phyloP scores from a whole-genome alignment of 345 rosid genomes.

The Murraya paniculata region DNA sequence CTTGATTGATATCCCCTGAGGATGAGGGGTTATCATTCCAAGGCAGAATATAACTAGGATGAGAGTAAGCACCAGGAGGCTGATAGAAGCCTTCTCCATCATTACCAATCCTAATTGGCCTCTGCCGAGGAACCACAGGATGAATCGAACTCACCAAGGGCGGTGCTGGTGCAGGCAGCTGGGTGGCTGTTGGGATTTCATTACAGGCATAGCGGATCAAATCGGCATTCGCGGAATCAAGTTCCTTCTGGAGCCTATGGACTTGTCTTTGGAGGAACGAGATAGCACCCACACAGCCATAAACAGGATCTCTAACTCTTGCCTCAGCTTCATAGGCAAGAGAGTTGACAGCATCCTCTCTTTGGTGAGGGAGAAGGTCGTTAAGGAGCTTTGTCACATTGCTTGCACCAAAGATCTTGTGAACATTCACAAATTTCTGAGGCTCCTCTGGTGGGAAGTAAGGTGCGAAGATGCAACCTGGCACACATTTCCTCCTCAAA shows the following conservation, averaged over 20 bases:
- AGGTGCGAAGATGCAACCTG: constrained; percentile 93
- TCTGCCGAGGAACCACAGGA: constrained; percentile 30
- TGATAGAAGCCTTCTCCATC: constrained; percentile 29
- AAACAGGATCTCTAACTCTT: constrained; percentile 83
- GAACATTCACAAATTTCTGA: constrained; percentile 87
- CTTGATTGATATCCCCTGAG: constrained; percentile 45
- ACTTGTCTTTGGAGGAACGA: constrained; percentile 91
- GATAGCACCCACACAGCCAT: constrained; percentile 89
- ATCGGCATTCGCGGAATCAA: constrained; percentile 79
- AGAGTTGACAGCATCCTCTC: constrained; percentile 94
- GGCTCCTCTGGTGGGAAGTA: constrained; percentile 97
- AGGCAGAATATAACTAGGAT: constrained; percentile 36
- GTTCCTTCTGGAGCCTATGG: constrained; percentile 89
- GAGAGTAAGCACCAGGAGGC: constrained; percentile 22
- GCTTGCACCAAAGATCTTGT: constrained; percentile 97
- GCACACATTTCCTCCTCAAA: constrained; percentile 86
- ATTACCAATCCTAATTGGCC: constrained; percentile 24
- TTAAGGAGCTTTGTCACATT: constrained; percentile 88
- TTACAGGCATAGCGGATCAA: constrained; percentile 60
- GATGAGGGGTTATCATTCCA: constrained; percentile 44
- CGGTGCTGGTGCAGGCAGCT: constrained; percentile 29
- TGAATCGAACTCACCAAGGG: constrained; percentile 25
- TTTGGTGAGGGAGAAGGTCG: constrained; percentile 85
- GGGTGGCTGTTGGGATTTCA: constrained; percentile 24
- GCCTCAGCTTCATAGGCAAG: constrained; percentile 97